A percentile compares a stretch with the other conserved stretches of the same genome.
These are phyloP conservation scores for Aspergillus indologenus DNA, from an alignment of 495 filamentous ascomycete genomes.

Conservation along the genomic window DNA sequence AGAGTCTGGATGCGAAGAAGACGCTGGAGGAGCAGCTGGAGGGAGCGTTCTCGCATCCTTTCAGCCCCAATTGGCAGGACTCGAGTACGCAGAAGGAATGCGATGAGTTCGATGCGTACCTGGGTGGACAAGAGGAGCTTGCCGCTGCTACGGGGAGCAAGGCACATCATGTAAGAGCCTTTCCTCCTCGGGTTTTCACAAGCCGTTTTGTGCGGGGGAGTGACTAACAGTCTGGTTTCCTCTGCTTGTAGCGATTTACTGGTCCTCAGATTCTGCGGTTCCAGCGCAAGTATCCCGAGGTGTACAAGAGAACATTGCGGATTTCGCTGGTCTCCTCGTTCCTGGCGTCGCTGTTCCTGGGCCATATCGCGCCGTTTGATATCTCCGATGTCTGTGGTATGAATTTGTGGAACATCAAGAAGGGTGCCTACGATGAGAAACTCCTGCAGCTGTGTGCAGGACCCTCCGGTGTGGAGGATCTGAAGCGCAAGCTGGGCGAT, in stretches of 20 bases:
- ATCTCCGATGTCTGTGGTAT: constrained; percentile 95
- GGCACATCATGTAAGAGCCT: constrained; percentile 80
- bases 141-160: constrained; percentile 83
- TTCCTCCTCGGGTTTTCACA: background rate
- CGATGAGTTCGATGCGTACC: constrained; percentile 72
- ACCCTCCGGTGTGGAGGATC: constrained; percentile 57
- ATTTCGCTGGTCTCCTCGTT: constrained; percentile 96
- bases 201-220: background rate
- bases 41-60: constrained; percentile 77
- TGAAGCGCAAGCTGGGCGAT: constrained; percentile 75
- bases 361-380: constrained; percentile 81
- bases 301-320: constrained; percentile 74
- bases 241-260: constrained; percentile 75
- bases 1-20: constrained; percentile 55
- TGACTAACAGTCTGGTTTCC: constrained; percentile 22
- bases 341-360: constrained; percentile 87
- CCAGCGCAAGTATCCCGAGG: constrained; percentile 69
- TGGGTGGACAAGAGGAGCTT: constrained; percentile 63
- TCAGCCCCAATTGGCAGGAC: constrained; percentile 97
- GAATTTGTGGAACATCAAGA: constrained; percentile 91
- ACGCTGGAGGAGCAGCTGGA: constrained; percentile 67
- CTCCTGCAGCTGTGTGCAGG: constrained; percentile 78
- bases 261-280: constrained; percentile 93
- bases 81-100: constrained; percentile 89
- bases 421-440: constrained; percentile 65